Evolutionary conservation across 1,284 basidiomycete species (phyloP).

Genomic region (Marasmius fiardii): DNA sequence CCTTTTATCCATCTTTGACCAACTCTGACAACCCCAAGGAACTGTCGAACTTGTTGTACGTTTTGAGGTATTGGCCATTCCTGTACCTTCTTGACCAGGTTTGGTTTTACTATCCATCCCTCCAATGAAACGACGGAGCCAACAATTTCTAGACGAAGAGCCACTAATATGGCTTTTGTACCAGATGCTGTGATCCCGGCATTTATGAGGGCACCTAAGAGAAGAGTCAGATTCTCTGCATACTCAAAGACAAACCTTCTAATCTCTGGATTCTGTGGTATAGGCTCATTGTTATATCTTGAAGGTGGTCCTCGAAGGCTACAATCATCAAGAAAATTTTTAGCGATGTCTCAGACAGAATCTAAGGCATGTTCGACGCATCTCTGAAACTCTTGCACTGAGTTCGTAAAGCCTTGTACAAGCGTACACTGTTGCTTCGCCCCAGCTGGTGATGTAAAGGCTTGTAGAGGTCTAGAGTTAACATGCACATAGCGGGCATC

Average conservation of each 20-base stretch:
- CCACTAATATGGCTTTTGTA: constrained; percentile 21
- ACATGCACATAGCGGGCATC: background rate
- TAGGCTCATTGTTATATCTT: too few relatives aligned
- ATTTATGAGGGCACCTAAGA: constrained; percentile 19
- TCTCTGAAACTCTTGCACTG: background rate
- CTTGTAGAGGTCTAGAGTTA: background rate
- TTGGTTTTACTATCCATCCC: constrained; percentile 26
- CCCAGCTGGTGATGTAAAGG: background rate
- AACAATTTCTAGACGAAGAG: constrained; percentile 22
- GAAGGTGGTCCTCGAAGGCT: too few relatives aligned
- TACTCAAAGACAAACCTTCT: too few relatives aligned
- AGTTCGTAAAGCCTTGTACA: background rate
- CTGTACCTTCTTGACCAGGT: too few relatives aligned
- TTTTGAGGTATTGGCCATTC: too few relatives aligned
- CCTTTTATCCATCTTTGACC: too few relatives aligned
- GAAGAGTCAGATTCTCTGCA: constrained; percentile 16
- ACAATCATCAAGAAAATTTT: background rate
- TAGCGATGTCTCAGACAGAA: background rate
- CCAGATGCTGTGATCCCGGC: constrained; percentile 28
- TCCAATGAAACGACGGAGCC: constrained; percentile 23
- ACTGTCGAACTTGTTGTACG: too few relatives aligned
- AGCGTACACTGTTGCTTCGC: background rate
- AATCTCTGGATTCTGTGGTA: too few relatives aligned
- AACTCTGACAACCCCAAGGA: too few relatives aligned
- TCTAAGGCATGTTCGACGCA: constrained; percentile 16